These are phyloP conservation scores for Ophiocytium majus DNA, from an alignment of 352 stramenopile genomes.

Conservation along the genomic window DNA sequence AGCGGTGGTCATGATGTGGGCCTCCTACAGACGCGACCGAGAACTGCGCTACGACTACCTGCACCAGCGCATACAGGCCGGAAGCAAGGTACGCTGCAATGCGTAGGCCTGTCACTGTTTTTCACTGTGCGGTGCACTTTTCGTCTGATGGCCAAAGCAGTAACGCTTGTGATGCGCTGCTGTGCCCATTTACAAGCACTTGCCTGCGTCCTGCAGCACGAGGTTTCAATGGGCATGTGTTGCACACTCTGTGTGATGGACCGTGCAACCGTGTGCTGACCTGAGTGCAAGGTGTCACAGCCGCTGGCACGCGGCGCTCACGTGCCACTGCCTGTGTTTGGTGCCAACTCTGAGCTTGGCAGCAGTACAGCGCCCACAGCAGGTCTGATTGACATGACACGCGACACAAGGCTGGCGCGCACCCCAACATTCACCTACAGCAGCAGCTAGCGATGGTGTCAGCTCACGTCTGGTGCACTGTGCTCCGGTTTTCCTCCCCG, in stretches of 20 bases:
- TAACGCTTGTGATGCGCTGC: too few species aligned
- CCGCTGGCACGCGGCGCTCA: too few species aligned
- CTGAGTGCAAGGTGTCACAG: too few species aligned
- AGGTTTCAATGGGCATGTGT: too few species aligned
- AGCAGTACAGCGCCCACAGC: not conserved
- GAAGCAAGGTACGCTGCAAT: slow-evolving; percentile 53
- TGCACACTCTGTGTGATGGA: too few species aligned
- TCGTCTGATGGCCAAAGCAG: too few species aligned
- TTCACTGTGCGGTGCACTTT: too few species aligned
- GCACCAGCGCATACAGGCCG: slow-evolving; percentile 70
- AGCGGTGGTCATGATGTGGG: slow-evolving; percentile 37
- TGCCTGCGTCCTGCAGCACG: too few species aligned
- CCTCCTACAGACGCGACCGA: slow-evolving; percentile 67
- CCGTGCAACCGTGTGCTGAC: too few species aligned
- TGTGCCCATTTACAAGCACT: too few species aligned
- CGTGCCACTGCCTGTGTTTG: not conserved
- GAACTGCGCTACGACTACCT: slow-evolving; percentile 69
- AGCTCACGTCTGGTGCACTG: not conserved
- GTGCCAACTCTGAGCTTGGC: not conserved
- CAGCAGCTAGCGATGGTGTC: not conserved
- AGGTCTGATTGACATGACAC: not conserved
- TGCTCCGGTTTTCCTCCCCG: not conserved
- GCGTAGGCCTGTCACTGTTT: too few species aligned
- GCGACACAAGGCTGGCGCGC: not conserved
- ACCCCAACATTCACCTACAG: not conserved